Conservation (phyloP, 2,329 filamentous ascomycete genomes). For the Hypoxylon sp. region DNA sequence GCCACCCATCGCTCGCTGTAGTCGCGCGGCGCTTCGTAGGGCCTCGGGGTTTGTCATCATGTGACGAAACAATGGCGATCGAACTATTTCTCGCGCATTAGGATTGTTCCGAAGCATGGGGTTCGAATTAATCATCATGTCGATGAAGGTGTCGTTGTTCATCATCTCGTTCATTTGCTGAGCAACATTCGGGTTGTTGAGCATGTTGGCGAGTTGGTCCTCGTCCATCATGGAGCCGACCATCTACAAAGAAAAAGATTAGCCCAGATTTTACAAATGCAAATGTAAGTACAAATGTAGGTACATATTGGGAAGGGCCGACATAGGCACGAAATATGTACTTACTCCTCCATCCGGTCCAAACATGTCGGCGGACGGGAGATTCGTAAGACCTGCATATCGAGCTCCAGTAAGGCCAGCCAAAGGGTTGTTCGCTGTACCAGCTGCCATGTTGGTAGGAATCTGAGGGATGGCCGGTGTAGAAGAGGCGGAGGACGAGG, state of each 20-base stretch:
- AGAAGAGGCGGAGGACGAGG: slow-evolving; percentile 56
- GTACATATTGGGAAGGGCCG: too few species aligned
- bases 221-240: slow-evolving; percentile 81
- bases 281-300: slow-evolving; percentile 1
- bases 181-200: slow-evolving; percentile 87
- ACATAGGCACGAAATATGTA: slow-evolving; percentile 45
- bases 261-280: slow-evolving; percentile 42
- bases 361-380: slow-evolving; percentile 89
- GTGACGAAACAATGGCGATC: slow-evolving; percentile 86
- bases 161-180: slow-evolving; percentile 94
- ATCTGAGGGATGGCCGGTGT: slow-evolving; percentile 68
- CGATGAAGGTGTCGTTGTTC: slow-evolving; percentile 92
- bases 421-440: slow-evolving; percentile 87
- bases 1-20: slow-evolving; percentile 78
- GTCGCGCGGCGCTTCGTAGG: slow-evolving; percentile 82
- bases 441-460: slow-evolving; percentile 82
- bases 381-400: slow-evolving; percentile 90
- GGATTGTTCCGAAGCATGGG: slow-evolving; percentile 66
- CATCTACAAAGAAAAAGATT: slow-evolving; percentile 70
- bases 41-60: slow-evolving; percentile 94
- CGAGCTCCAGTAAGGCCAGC: slow-evolving; percentile 91
- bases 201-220: slow-evolving; percentile 84
- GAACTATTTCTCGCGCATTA: slow-evolving; percentile 84
- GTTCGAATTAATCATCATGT: slow-evolving; percentile 94
- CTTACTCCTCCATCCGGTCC: slow-evolving; percentile 93